phyloP scores from a whole-genome alignment of 2,329 filamentous ascomycete species.

The Pseudogymnoascus sp. region DNA sequence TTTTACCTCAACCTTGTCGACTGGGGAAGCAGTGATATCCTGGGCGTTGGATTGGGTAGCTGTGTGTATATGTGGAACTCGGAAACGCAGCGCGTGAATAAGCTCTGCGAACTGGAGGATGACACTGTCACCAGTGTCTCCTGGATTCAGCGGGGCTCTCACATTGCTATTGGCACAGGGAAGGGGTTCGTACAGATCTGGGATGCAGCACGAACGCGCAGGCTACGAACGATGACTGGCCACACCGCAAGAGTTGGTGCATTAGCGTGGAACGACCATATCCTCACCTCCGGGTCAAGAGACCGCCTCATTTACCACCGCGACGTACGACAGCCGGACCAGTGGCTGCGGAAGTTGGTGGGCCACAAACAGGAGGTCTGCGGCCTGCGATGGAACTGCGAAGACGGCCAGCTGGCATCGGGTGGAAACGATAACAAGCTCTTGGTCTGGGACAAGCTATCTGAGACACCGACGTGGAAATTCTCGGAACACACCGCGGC shows the following conservation, averaged over 20 bases:
- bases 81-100: conserved; percentile 80
- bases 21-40: conserved; percentile 90
- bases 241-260: conserved; percentile 90
- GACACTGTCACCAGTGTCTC: conserved; percentile 95
- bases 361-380: conserved; percentile 99
- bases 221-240: conserved; percentile 91
- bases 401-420: conserved; percentile 88
- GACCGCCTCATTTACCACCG: conserved; percentile 93
- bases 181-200: conserved; percentile 96
- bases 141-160: conserved; percentile 96
- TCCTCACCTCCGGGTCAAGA: conserved; percentile 87
- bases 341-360: conserved; percentile 77
- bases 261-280: conserved; percentile 95
- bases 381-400: conserved; percentile 92
- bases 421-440: conserved; percentile 98
- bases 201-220: conserved; percentile 81
- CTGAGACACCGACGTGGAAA: conserved; percentile 85
- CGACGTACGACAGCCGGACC: conserved; percentile 85
- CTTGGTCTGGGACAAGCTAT: conserved; percentile 96
- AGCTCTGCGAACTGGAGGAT: conserved; percentile 84
- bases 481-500: conserved; percentile 93
- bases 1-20: conserved; percentile 97
- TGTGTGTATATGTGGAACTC: conserved; percentile 99
- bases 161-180: conserved; percentile 88
- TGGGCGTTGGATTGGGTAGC: conserved; percentile 85